Conservation (phyloP, 2,329 filamentous ascomycete species). For the Aspergillus fructus region DNA sequence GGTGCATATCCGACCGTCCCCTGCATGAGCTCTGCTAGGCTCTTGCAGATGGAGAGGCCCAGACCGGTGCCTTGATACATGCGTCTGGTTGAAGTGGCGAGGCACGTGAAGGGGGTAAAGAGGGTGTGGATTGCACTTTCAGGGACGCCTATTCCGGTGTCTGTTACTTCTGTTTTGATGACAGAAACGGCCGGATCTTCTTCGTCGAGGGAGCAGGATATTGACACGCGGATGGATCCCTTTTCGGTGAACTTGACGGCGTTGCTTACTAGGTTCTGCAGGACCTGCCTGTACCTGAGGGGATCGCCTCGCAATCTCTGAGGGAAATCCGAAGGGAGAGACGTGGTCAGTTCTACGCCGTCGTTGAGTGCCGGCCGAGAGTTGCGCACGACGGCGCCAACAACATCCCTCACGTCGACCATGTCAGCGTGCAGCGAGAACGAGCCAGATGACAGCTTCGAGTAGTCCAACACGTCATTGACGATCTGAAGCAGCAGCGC, state of each 20-base stretch:
- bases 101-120: constrained; percentile 58
- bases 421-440: constrained; percentile 58
- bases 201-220: constrained; percentile 43
- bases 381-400: constrained; percentile 52
- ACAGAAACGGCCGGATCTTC: constrained; percentile 40
- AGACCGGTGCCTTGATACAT: constrained; percentile 58
- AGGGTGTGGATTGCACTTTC: constrained; percentile 47
- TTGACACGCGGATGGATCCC: constrained; percentile 51
- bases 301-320: constrained; percentile 56
- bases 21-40: constrained; percentile 56
- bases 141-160: constrained; percentile 57
- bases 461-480: constrained; percentile 67
- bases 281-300: constrained; percentile 59
- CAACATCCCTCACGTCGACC: constrained; percentile 47
- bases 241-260: constrained; percentile 62
- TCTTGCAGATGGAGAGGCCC: constrained; percentile 59
- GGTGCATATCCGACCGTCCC: constrained; percentile 49
- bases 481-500: constrained; percentile 61
- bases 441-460: constrained; percentile 60
- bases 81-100: constrained; percentile 55
- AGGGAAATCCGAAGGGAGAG: constrained; percentile 50
- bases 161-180: constrained; percentile 54
- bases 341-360: constrained; percentile 47
- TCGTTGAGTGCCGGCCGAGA: constrained; percentile 49
- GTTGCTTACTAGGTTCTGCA: constrained; percentile 63